Conservation (phyloP, 1,139 yeast genomes). For the Ogataea hybrid region DNA sequence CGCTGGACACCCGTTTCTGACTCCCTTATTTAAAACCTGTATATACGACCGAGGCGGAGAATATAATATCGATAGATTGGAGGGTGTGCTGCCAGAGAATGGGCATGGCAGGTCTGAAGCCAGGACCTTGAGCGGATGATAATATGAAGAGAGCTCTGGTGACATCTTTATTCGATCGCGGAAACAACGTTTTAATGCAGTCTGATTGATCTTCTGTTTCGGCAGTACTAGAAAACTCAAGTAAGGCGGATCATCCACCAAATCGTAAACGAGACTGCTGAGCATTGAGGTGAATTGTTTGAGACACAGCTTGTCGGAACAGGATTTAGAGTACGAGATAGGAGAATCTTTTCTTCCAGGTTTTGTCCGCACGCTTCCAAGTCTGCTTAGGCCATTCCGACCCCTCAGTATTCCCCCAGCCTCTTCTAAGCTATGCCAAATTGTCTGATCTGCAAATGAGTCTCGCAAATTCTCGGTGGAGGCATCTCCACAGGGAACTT, state of each 20-base stretch:
- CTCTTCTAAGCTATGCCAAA: conserved; percentile 29
- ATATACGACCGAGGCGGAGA: conserved; percentile 15
- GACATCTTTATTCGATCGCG: conserved; percentile 31
- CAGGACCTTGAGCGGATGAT: conserved; percentile 12
- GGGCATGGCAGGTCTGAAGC: conserved; percentile 13
- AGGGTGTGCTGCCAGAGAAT: conserved; percentile 4
- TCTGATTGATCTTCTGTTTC: conserved; percentile 28
- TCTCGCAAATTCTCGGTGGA: conserved; percentile 50
- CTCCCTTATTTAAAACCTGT: conserved; percentile 28
- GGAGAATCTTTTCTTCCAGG: conserved; percentile 86
- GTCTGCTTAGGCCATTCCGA: conserved; percentile 51
- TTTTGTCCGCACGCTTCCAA: conserved; percentile 79
- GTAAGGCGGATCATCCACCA: conserved; percentile 39
- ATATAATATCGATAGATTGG: conserved; percentile 20
- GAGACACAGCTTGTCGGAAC: conserved; percentile 77
- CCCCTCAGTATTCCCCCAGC: conserved; percentile 50
- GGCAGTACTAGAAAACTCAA: conserved; percentile 58
- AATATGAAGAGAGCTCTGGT: neutral
- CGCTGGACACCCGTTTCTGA: conserved; percentile 27
- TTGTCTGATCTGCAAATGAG: conserved; percentile 25
- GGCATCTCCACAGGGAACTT: conserved; percentile 92
- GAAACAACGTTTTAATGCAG: conserved; percentile 56
- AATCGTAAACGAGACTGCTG: conserved; percentile 44
- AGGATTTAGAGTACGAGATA: conserved; percentile 72
- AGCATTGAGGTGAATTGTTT: conserved; percentile 63